Evolutionary conservation across 352 stramenopile species (phyloP).

Genomic region (Aphanomyces stellatus): DNA sequence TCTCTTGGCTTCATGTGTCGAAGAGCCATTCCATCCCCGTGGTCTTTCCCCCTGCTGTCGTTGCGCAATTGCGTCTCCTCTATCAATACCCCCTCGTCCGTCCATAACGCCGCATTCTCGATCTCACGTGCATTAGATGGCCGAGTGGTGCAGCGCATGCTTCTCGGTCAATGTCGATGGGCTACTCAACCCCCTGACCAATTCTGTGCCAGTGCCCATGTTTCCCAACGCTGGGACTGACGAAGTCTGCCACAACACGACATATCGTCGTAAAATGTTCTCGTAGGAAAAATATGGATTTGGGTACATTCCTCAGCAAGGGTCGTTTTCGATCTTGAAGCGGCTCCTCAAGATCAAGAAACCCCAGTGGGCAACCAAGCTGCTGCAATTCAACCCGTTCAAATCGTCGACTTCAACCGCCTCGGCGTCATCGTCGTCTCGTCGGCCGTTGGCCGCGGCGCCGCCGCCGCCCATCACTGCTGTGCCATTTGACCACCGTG

Average conservation of each 20-base stretch:
- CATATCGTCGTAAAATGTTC: not conserved
- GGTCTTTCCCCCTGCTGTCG: slow-evolving; percentile 46
- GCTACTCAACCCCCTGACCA: slow-evolving; percentile 33
- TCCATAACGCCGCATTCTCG: slow-evolving; percentile 19
- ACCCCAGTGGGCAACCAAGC: slow-evolving; percentile 39
- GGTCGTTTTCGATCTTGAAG: slow-evolving; percentile 30
- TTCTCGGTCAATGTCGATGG: slow-evolving; percentile 31
- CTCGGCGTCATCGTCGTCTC: no score
- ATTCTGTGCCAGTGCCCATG: slow-evolving; percentile 36
- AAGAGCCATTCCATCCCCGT: slow-evolving; percentile 54
- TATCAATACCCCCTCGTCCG: not conserved
- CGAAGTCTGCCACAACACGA: slow-evolving; percentile 26
- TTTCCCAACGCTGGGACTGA: slow-evolving; percentile 38
- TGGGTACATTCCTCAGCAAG: slow-evolving; percentile 49
- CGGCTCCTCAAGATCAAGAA: slow-evolving; percentile 48
- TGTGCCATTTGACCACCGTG: slow-evolving; percentile 33
- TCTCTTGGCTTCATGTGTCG: slow-evolving; percentile 63
- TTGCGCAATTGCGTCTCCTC: slow-evolving; percentile 34
- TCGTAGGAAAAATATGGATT: slow-evolving; percentile 70
- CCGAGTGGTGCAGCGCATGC: slow-evolving; percentile 35
- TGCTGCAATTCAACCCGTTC: slow-evolving; percentile 26
- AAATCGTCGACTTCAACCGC: slow-evolving; percentile 40
- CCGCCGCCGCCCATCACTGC: slow-evolving; percentile 33
- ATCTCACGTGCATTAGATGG: slow-evolving; percentile 41
- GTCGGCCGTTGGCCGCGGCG: slow-evolving; percentile 34